These are phyloP conservation scores for Serendipita sp. DNA, from an alignment of 768 basidiomycete genomes.

Conservation along the genomic window DNA sequence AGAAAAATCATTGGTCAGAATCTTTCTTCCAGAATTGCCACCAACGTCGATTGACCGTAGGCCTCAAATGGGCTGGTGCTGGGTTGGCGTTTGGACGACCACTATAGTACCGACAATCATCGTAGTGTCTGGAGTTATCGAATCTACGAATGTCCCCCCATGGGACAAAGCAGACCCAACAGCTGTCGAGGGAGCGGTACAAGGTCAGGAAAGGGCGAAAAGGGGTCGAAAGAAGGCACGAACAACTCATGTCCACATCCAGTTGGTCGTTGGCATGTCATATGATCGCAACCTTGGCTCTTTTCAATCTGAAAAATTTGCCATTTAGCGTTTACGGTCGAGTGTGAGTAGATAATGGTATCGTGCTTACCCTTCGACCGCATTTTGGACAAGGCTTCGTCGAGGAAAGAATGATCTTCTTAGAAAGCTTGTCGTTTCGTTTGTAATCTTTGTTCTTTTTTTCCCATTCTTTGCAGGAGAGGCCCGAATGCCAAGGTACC, in stretches of 20 bases:
- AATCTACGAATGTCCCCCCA: background rate
- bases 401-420: background rate
- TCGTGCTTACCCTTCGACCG: background rate
- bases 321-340: too few species aligned
- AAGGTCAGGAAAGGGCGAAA: too few species aligned
- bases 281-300: slow-evolving; percentile 2
- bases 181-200: background rate
- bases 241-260: slow-evolving; percentile 2
- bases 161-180: background rate
- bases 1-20: too few species aligned
- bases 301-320: background rate
- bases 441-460: background rate
- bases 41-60: background rate
- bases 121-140: slow-evolving; percentile 3
- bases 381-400: slow-evolving; percentile 2
- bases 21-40: background rate
- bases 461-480: background rate
- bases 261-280: background rate
- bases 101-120: background rate
- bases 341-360: background rate
- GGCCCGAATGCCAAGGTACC: background rate
- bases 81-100: background rate
- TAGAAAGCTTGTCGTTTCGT: background rate
- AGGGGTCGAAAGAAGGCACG: background rate
- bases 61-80: background rate